Base-by-base conservation (phyloP, 371 early-diverging fungal species). In the Mortierella sp. region DNA sequence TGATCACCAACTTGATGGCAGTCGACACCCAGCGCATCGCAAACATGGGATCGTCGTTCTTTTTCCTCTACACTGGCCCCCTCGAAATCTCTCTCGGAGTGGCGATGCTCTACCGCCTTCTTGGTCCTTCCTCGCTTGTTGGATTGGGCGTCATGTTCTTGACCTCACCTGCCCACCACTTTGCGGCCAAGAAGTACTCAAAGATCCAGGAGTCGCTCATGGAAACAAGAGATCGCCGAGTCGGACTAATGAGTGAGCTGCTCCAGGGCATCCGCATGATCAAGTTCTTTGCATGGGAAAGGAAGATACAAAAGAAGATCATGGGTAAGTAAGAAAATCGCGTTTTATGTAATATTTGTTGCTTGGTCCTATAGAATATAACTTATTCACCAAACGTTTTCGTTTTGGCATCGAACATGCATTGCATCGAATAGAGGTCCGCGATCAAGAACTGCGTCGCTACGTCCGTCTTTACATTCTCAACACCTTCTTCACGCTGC, bases 1-100 rank as follows among this genome's bases (percentile, higher is more conserved):
- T 94, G 81, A 94, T 96, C 71, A 93, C 92, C 24, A 95, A 96
- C 76, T 75, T 96, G 73, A 94, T 95, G 94, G 88, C 92, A 47
- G 92, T 95, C 6, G 96, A 96, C 83, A 92, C 94, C 5, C 86
- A 91, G 24, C 77, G 88, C n/a, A 65, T 92, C 9, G 76, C 88
- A 16, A 80, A 86, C 24, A 47, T 89, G 14, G 86, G 83, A 13
- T 77, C 79, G 39, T 89, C 85, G 55, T 76, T 88, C 29, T 89
- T 86, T 72, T 89, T 88, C 71, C 74, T 91, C 1, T 89, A 91
- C 68, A 87, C 81, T 47, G 84, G 86, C 10, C 92, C 92, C 16
- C 64, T 93, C 9, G 90, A 91, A 68, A 80, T 91, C 29, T n/a
- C 61, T 2, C 84, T 93, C 39, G 85, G 87, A 14, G 31, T 89